phyloP scores from a whole-genome alignment of 768 basidiomycete genomes.

The Rhodotorula diobovata region DNA sequence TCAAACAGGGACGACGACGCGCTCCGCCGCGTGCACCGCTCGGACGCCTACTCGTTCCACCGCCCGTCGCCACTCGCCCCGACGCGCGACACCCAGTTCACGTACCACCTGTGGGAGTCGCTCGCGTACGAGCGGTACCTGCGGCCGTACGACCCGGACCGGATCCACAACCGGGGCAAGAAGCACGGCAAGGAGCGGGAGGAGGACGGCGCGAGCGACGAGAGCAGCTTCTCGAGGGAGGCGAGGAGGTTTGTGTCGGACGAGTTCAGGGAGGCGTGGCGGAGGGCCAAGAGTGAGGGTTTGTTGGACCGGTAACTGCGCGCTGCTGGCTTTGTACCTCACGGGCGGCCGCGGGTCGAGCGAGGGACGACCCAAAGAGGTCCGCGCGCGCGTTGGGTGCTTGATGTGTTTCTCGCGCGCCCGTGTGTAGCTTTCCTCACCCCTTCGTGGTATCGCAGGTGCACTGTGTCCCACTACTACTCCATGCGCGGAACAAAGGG shows the following conservation, averaged over 20 bases:
- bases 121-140: slow-evolving; percentile 44
- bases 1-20: slow-evolving; percentile 37
- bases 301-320: neutral
- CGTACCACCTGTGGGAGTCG: slow-evolving; percentile 49
- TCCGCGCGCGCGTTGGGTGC: no score
- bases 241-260: slow-evolving; percentile 35
- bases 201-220: slow-evolving; percentile 15
- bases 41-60: slow-evolving; percentile 43
- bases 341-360: no score
- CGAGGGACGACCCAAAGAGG: no score
- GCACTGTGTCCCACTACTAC: no score
- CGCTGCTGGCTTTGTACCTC: no score
- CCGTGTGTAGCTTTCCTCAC: no score
- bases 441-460: no score
- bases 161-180: slow-evolving; percentile 38
- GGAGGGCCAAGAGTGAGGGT: slow-evolving; percentile 7
- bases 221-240: slow-evolving; percentile 46
- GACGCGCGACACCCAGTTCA: slow-evolving; percentile 37
- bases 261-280: slow-evolving; percentile 19
- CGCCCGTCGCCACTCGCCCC: slow-evolving; percentile 28
- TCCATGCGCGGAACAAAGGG: no score
- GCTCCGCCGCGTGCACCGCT: slow-evolving; percentile 43
- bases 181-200: slow-evolving; percentile 10
- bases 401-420: no score
- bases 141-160: slow-evolving; percentile 42